phyloP scores from a whole-genome alignment of 23 red algal genomes.

The Gracilaria domingensis region DNA sequence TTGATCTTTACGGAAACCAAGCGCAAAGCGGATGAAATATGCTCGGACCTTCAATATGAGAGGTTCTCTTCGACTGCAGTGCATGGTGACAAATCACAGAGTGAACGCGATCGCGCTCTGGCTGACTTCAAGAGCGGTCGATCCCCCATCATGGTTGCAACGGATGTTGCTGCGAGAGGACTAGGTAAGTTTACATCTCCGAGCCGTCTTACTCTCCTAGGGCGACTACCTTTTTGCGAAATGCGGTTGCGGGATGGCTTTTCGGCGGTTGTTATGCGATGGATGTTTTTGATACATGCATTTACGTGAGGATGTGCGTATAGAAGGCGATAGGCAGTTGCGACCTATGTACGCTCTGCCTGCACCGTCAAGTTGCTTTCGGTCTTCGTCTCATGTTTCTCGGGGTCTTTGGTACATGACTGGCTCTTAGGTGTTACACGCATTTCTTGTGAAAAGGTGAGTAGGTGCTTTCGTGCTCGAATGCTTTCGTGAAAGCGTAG shows the following conservation, averaged over 20 bases:
- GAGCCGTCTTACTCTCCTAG: neutral
- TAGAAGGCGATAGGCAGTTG: neutral
- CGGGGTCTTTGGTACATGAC: conserved; percentile 1
- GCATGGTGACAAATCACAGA: conserved; percentile 96
- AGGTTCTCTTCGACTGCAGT: conserved; percentile 80
- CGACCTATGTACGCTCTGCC: neutral
- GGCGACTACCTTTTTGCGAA: conserved; percentile 8
- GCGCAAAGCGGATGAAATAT: conserved; percentile 87
- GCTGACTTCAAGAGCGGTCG: conserved; percentile 84
- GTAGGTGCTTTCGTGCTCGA: conserved; percentile 6
- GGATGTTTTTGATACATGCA: conserved; percentile 14
- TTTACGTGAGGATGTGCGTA: conserved; percentile 5
- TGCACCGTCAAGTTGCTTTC: neutral
- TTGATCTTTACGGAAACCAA: conserved; percentile 96
- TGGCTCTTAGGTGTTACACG: conserved; percentile 32
- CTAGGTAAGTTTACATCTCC: conserved; percentile 74
- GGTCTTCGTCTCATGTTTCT: conserved; percentile 25
- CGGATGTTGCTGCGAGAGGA: conserved; percentile 95
- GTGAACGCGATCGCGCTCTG: conserved; percentile 92
- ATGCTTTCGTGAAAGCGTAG: conserved; percentile 22
- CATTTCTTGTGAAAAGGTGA: conserved; percentile 31
- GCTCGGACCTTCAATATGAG: conserved; percentile 64
- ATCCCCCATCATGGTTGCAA: conserved; percentile 83
- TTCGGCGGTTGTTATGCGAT: conserved; percentile 3
- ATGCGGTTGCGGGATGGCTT: conserved; percentile 26